Base-by-base conservation (phyloP, 2,329 filamentous ascomycete species). In the Sordariomycetes sp. region DNA sequence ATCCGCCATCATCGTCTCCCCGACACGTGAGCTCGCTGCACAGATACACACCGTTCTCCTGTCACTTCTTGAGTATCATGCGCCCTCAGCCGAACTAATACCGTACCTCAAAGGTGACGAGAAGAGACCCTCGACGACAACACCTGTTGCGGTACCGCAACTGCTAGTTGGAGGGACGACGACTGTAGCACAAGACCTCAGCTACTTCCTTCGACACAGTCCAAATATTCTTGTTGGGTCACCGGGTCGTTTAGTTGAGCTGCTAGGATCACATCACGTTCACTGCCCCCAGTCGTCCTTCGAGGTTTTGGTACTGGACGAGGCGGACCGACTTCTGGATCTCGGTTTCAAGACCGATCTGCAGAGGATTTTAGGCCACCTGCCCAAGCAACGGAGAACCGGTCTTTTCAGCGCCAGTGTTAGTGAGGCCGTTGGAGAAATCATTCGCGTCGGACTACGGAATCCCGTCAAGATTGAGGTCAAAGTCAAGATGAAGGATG, bases 381-480 rank as follows among this genome's bases (percentile, higher is more conserved):
- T 98, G 6, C 92, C 92, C 0, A 98, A 98, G 53, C 92, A 98
- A 55, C 72, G 92, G 33, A 74, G 92, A 32, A 98, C 92, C 0
- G 92, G 92, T 0, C 64, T 98, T 0, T 98, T 96, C 60, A 94
- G 86, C 50, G 92, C 92, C 10, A 93, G 84, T 48, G 84, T 98
- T n/a, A 92, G 83, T 47, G 92, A 96, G 52, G 92, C 92, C 2
- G 85, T 98, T 1, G 81, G 88, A 42, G 85, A 95, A 53, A 82
- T 98, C 35, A 87, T 98, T 34, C 75, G 88, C 23, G 86, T 95
- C 7, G 92, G 92, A 15, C 64, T 96, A 43, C 74, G 92, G 24
- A 96, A 98, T 57, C 92, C 92, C 0, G 88, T 95, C 48, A 93
- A 93, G 51, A 86, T 98, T 40, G 82, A 85, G 9, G 92, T 96